Evolutionary conservation across 1,284 basidiomycete species (phyloP).

Genomic region (Exobasidium rhododendri): DNA sequence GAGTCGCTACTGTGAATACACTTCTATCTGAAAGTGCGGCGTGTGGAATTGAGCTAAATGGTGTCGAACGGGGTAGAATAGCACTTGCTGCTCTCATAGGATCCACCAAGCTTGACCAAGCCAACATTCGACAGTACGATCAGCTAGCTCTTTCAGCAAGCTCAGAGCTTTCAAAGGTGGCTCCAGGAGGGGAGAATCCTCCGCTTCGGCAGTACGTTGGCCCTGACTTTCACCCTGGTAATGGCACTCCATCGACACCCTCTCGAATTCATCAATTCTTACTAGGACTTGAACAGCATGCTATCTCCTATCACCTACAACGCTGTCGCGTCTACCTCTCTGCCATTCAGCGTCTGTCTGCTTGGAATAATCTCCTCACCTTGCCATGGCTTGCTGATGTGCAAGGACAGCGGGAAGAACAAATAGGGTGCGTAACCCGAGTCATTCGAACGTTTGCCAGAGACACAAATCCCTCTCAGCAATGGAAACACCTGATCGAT

Average conservation of each 20-base stretch:
- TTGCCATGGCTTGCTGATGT: conserved; percentile 1
- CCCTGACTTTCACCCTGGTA: background rate
- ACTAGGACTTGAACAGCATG: background rate
- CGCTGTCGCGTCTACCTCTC: background rate
- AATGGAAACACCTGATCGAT: background rate
- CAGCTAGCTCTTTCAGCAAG: background rate
- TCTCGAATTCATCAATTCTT: background rate
- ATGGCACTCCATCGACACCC: background rate
- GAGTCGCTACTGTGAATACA: background rate
- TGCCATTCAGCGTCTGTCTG: background rate
- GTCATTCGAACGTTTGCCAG: conserved; percentile 1
- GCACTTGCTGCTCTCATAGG: background rate
- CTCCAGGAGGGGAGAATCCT: background rate
- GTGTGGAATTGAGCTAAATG: background rate
- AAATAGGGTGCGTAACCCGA: conserved; percentile 1
- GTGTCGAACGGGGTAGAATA: background rate
- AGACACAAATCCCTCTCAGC: background rate
- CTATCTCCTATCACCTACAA: background rate
- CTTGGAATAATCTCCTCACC: background rate
- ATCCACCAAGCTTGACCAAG: background rate
- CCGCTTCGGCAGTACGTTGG: background rate
- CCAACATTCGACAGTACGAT: background rate
- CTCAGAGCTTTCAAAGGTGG: background rate
- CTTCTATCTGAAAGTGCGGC: background rate
- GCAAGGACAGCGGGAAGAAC: conserved; percentile 5